Conservation (phyloP, 805 yeast species). For the Danielozyma ontarioensis region DNA sequence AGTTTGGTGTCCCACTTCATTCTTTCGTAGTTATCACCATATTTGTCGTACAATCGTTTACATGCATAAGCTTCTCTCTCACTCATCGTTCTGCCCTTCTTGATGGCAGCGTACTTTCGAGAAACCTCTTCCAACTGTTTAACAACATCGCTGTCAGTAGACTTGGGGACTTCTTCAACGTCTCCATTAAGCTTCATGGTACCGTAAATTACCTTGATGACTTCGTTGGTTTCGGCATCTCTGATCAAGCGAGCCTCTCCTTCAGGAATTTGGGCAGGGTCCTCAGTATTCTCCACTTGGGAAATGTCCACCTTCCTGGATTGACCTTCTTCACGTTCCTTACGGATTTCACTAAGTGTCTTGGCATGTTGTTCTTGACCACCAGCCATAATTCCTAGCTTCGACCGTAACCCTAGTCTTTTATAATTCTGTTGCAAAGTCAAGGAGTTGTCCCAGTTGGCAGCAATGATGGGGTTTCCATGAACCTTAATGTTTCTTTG, state of each 20-base stretch:
- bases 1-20: constrained; percentile 92
- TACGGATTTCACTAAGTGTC: constrained; percentile 30
- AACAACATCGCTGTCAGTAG: constrained; percentile 68
- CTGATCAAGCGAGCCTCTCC: constrained; percentile 77
- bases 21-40: constrained; percentile 82
- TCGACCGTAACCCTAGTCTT: constrained; percentile 67
- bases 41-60: constrained; percentile 54
- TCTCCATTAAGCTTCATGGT: constrained; percentile 37
- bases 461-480: constrained; percentile 78
- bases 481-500: constrained; percentile 61
- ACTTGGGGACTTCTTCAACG: constrained; percentile 25
- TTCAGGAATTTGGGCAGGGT: constrained; percentile 60
- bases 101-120: constrained; percentile 40
- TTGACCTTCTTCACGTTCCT: constrained; percentile 22
- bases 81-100: constrained; percentile 52
- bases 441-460: constrained; percentile 80
- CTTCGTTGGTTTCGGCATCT: constrained; percentile 60
- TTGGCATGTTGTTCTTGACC: constrained; percentile 65
- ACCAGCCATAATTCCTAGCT: constrained; percentile 67
- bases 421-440: constrained; percentile 86
- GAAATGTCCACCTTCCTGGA: constrained; percentile 29
- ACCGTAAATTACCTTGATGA: constrained; percentile 65
- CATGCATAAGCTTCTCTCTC: constrained; percentile 78
- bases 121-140: constrained; percentile 56
- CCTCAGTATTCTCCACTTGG: constrained; percentile 40